Evolutionary conservation across 2,329 filamentous ascomycete species (phyloP).

Genomic region (Lachnellula subtilissima): DNA sequence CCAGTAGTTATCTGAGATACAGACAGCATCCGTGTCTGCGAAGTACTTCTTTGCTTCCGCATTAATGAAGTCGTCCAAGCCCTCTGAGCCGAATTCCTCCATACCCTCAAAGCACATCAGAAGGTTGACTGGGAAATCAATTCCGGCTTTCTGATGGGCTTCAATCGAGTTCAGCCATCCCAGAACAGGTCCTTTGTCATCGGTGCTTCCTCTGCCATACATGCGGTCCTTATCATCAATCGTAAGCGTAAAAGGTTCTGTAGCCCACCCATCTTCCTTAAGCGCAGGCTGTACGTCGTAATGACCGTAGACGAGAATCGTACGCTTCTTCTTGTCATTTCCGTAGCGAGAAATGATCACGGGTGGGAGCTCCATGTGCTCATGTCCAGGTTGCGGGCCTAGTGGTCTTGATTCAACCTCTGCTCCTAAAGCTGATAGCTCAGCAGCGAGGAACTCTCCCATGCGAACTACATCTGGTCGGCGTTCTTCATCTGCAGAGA

Average conservation of each 20-base stretch:
- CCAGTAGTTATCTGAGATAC: constrained; percentile 99
- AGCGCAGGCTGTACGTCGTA: constrained; percentile 97
- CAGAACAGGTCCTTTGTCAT: constrained; percentile 95
- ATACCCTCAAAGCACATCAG: constrained; percentile 99
- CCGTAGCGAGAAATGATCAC: constrained; percentile 91
- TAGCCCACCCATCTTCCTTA: constrained; percentile 91
- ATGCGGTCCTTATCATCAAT: constrained; percentile 90
- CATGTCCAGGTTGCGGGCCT: constrained; percentile 87
- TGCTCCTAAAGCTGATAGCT: constrained; percentile 80
- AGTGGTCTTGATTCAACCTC: constrained; percentile 80
- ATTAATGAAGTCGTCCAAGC: constrained; percentile 89
- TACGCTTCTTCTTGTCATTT: constrained; percentile 85
- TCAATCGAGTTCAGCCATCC: constrained; percentile 98
- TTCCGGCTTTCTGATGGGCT: constrained; percentile 88
- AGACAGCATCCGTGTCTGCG: constrained; percentile 90
- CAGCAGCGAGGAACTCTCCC: constrained; percentile 82
- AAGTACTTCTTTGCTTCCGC: constrained; percentile 92
- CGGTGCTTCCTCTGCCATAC: constrained; percentile 92
- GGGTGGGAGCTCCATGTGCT: constrained; percentile 85
- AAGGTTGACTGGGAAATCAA: constrained; percentile 95
- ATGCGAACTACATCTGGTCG: constrained; percentile 93
- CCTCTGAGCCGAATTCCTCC: constrained; percentile 98
- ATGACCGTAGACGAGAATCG: constrained; percentile 94
- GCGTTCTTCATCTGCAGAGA: constrained; percentile 86
- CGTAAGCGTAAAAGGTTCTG: constrained; percentile 84